These are phyloP conservation scores for Cinnamomum chago DNA, from an alignment of 164 flowering plant genomes.

Conservation along the genomic window DNA sequence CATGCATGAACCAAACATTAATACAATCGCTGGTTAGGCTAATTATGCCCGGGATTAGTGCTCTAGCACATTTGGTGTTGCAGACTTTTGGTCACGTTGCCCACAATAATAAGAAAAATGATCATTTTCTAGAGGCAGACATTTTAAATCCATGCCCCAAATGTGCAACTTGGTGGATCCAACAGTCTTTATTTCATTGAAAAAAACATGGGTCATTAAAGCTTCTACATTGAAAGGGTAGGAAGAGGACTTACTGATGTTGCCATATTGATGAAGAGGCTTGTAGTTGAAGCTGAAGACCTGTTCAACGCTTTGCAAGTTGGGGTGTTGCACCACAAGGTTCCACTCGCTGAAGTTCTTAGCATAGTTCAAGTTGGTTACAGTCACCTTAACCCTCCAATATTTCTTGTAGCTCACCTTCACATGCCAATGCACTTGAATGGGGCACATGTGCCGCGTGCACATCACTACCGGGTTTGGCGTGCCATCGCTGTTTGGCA, in stretches of 20 bases:
- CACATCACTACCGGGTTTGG: slow-evolving; percentile 40
- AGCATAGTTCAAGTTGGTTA: slow-evolving; percentile 47
- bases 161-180: no score
- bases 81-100: no score
- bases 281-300: slow-evolving; percentile 80
- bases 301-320: slow-evolving; percentile 37
- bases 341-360: slow-evolving; percentile 69
- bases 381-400: slow-evolving; percentile 75
- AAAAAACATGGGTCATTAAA: no score
- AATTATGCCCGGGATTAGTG: no score
- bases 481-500: slow-evolving; percentile 24
- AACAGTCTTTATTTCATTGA: no score
- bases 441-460: slow-evolving; percentile 74
- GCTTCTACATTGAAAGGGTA: not conserved
- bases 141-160: no score
- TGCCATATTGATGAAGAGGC: slow-evolving; percentile 44
- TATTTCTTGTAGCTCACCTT: slow-evolving; percentile 57
- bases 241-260: slow-evolving; percentile 44
- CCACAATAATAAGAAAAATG: no score
- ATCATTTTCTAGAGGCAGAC: no score
- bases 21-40: no score
- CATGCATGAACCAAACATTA: no score
- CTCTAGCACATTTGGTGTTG: no score
- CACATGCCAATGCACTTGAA: slow-evolving; percentile 81
- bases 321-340: slow-evolving; percentile 68